phyloP scores from a whole-genome alignment of 2,329 filamentous ascomycete genomes.

The Diplodia corticola region DNA sequence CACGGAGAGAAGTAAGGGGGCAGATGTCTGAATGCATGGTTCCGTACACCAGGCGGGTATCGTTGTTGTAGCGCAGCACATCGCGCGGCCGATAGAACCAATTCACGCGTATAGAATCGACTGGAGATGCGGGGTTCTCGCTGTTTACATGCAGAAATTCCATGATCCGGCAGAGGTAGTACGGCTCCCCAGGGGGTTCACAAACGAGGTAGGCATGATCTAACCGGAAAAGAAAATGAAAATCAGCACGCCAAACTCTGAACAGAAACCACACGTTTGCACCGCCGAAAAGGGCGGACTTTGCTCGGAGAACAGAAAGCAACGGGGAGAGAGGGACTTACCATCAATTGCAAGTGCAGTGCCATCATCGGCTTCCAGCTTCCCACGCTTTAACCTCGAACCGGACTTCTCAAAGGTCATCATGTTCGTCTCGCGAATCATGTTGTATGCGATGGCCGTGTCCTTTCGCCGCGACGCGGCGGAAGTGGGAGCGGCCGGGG shows the following conservation, averaged over 20 bases:
- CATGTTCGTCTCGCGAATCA: slow-evolving; percentile 73
- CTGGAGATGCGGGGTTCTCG: slow-evolving; percentile 66
- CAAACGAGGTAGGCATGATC: slow-evolving; percentile 94
- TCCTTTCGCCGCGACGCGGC: slow-evolving; percentile 36
- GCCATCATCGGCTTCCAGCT: slow-evolving; percentile 86
- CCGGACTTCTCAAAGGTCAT: slow-evolving; percentile 78
- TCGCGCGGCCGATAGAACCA: slow-evolving; percentile 98
- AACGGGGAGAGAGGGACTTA: slow-evolving; percentile 50
- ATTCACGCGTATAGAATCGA: slow-evolving; percentile 90
- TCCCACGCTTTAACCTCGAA: slow-evolving; percentile 33
- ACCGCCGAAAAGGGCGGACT: background rate
- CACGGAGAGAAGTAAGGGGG: slow-evolving; percentile 86
- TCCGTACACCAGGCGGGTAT: slow-evolving; percentile 88
- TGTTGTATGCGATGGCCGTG: slow-evolving; percentile 42
- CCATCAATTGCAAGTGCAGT: slow-evolving; percentile 81
- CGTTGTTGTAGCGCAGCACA: slow-evolving; percentile 86
- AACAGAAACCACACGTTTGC: background rate
- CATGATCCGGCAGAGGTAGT: slow-evolving; percentile 97
- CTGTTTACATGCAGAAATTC: slow-evolving; percentile 84
- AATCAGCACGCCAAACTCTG: slow-evolving; percentile 38
- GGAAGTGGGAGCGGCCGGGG: slow-evolving; percentile 37
- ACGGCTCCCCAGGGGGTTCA: slow-evolving; percentile 95
- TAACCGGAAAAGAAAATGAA: slow-evolving; percentile 37
- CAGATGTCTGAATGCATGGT: slow-evolving; percentile 99
- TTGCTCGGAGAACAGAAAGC: background rate